Base-by-base conservation (phyloP, 1,284 basidiomycete species). In the Ustilago loliicola region DNA sequence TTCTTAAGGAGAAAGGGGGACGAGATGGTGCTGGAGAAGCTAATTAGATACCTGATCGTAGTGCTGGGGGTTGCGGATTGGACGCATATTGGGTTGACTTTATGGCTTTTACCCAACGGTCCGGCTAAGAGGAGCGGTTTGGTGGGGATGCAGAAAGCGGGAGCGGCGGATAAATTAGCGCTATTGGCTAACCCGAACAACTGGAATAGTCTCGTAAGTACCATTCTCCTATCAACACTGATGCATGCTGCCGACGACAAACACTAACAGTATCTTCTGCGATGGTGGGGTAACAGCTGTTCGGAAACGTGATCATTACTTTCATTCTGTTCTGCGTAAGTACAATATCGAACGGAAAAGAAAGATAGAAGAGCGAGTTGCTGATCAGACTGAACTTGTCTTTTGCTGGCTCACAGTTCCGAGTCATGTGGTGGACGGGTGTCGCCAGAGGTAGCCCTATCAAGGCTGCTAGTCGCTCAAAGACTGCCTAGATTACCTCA, bases 271-370 rank as follows among this genome's bases (percentile, higher is more conserved):
- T 19, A n/a, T n/a, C 5, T 27, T 19, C n/a, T 8, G 47, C 34
- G 1, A 7, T 45, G 23, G 11, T 40, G 13, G 29, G 36, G 13
- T 10, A 1, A 50, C 60, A 79, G 74, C 73, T 83, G 7, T 83
- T 83, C 52, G 81, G 81, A 7, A 83, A 83, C 64, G 79, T 83
- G 50, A 61, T 80, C 57, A 82, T 83, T 70, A 81, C 81, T 2
- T 73, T 83, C 25, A 63, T 79, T 40, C 68, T 83, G 11, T 81
- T 83, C 51, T 79, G 70, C 53, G 72, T 76, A 62, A 73, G 79
- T 75, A 8, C 27, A 10, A 19, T 27, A 13, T 54, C 42, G 21
- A 21, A 21, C 7, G 3, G 11, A 7, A 17, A 7, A 45, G 6
- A 15, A 45, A 10, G 42, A n/a, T n/a, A 7, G 6, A 45, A 21